Percentiles rank a stretch among this genome's conserved stretches.
phyloP scores from a whole-genome alignment of 371 early-diverging fungal genomes.

The Mucor racemosus region DNA sequence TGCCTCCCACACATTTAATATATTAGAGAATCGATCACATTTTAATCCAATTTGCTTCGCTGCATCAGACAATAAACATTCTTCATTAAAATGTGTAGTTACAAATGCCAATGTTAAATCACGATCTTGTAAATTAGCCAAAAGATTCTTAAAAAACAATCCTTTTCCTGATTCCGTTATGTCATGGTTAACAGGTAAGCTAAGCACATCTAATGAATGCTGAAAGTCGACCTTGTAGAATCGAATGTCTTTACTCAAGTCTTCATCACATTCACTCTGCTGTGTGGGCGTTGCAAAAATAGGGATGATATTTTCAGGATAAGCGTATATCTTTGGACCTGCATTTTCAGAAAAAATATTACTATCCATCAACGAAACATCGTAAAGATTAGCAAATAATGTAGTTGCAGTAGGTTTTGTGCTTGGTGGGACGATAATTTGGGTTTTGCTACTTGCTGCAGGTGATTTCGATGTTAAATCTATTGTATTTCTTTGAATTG shows the following conservation, averaged over 20 bases:
- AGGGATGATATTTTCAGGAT: slow-evolving; percentile 9
- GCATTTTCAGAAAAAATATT: neutral
- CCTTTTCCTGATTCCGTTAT: slow-evolving; percentile 13
- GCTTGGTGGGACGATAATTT: too few species aligned
- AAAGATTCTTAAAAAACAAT: slow-evolving; percentile 9
- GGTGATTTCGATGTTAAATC: neutral
- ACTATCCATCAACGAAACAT: neutral
- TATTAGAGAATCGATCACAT: slow-evolving; percentile 19
- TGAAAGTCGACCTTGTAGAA: slow-evolving; percentile 3
- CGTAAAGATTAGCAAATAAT: neutral
- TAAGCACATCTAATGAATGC: slow-evolving; percentile 9
- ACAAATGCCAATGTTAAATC: slow-evolving; percentile 8
- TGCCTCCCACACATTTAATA: slow-evolving; percentile 5
- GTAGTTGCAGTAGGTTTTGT: neutral
- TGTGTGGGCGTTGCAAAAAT: slow-evolving; percentile 12
- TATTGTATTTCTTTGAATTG: too few species aligned
- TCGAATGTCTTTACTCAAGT: neutral
- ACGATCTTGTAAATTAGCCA: neutral
- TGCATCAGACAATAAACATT: neutral
- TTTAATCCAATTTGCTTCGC: neutral
- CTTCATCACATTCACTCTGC: neutral
- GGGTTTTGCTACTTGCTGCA: neutral
- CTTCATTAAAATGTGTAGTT: slow-evolving; percentile 12
- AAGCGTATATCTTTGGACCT: slow-evolving; percentile 9
- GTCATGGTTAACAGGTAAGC: neutral